phyloP scores from a whole-genome alignment of 1,284 basidiomycete species.

The Ceratobasidium sp. region DNA sequence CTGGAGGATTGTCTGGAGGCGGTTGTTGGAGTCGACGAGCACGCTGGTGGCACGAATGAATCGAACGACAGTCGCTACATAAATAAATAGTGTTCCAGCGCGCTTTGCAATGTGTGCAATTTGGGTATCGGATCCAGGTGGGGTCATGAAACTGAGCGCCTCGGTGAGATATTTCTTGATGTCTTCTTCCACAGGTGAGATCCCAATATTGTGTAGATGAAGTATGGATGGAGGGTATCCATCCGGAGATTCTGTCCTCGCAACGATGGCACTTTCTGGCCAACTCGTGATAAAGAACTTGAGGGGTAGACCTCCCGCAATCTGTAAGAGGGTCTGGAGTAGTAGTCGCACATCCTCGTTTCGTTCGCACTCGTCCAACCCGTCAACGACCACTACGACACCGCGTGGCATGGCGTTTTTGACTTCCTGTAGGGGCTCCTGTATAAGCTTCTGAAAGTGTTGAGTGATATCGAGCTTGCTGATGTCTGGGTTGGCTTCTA shows the following conservation, averaged over 20 bases:
- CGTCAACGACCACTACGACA: background rate
- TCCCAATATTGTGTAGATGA: constrained; percentile 9
- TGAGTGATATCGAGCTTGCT: background rate
- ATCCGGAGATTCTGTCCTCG: background rate
- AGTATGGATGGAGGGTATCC: too few relatives aligned
- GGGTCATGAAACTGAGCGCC: background rate
- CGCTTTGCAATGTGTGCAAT: too few relatives aligned
- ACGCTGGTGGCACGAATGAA: too few relatives aligned
- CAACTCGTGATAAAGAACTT: constrained; percentile 7
- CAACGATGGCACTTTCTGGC: background rate
- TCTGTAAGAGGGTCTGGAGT: background rate
- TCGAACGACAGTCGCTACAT: too few relatives aligned
- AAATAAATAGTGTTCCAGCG: too few relatives aligned
- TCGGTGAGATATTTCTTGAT: background rate
- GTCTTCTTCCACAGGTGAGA: constrained; percentile 1
- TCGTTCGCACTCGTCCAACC: constrained; percentile 3
- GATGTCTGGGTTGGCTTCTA: background rate
- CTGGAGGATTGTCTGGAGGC: too few relatives aligned
- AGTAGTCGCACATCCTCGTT: background rate
- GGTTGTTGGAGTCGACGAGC: too few relatives aligned
- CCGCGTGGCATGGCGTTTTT: background rate
- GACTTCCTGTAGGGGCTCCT: background rate
- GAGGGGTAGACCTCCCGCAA: background rate
- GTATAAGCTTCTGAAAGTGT: background rate
- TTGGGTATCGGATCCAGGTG: too few relatives aligned